Conservation (phyloP, 495 filamentous ascomycete species). For the Penicillium egyptiacum region DNA sequence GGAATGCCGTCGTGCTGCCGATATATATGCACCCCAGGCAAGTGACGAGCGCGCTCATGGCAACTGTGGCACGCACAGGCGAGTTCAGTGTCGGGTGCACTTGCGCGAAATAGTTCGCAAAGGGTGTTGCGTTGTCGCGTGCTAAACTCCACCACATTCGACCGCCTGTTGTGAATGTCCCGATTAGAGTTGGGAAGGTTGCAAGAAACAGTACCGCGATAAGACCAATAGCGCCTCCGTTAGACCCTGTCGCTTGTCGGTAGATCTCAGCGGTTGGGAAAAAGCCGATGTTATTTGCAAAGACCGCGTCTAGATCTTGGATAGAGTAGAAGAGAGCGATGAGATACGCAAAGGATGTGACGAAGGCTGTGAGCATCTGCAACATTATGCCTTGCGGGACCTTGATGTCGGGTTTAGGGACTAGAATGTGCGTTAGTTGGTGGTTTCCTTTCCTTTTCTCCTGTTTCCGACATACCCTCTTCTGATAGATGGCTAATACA, state of each 20-base stretch:
- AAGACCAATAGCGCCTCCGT: slow-evolving; percentile 59
- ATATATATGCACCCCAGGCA: slow-evolving; percentile 69
- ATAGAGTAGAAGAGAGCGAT: slow-evolving; percentile 61
- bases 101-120: slow-evolving; percentile 34
- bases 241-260: slow-evolving; percentile 64
- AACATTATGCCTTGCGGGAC: slow-evolving; percentile 51
- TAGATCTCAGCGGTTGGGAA: slow-evolving; percentile 77
- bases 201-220: slow-evolving; percentile 54
- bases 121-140: slow-evolving; percentile 59
- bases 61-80: slow-evolving; percentile 60
- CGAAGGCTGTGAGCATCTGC: slow-evolving; percentile 59
- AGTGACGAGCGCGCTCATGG: slow-evolving; percentile 59
- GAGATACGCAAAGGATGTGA: slow-evolving; percentile 42
- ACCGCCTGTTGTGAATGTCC: slow-evolving; percentile 65
- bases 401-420: slow-evolving; percentile 28
- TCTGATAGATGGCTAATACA: slow-evolving; percentile 71
- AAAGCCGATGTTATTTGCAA: slow-evolving; percentile 49
- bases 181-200: slow-evolving; percentile 58
- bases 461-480: slow-evolving; percentile 43
- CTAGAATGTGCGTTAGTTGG: slow-evolving; percentile 8
- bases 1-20: slow-evolving; percentile 67
- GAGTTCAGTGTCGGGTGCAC: slow-evolving; percentile 48
- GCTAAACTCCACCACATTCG: slow-evolving; percentile 77
- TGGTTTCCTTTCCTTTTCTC: neutral
- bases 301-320: slow-evolving; percentile 58